These are phyloP conservation scores for Diaporthe sp. DNA, from an alignment of 2,329 filamentous ascomycete species.

Conservation along the genomic window DNA sequence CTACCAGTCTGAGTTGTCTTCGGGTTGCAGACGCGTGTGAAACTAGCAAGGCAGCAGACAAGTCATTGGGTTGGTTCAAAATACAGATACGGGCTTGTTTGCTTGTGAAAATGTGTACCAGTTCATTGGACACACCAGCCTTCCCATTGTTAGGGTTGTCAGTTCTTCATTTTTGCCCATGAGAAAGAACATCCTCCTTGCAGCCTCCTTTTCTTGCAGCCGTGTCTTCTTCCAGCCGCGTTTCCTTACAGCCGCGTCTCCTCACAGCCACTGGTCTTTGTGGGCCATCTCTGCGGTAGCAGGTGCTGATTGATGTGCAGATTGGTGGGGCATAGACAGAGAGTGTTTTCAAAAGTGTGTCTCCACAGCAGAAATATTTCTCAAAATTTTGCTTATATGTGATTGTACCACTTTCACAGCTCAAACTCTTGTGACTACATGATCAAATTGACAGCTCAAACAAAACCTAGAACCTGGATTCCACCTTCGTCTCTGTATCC, in stretches of 20 bases:
- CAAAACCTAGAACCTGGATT: conserved; percentile 55
- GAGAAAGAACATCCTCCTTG: background rate
- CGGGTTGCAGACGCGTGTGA: background rate
- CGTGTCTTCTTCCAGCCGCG: no score
- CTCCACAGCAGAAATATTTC: background rate
- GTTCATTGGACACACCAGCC: background rate
- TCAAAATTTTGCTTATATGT: background rate
- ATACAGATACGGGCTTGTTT: background rate
- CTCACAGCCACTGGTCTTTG: no score
- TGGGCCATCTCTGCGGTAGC: background rate
- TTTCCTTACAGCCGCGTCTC: no score
- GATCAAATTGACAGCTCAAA: background rate
- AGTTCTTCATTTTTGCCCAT: background rate
- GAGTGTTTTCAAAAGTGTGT: background rate
- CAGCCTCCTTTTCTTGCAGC: no score
- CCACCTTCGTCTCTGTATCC: conserved; percentile 81
- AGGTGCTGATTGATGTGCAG: no score
- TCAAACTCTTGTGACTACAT: background rate
- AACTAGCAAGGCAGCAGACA: background rate
- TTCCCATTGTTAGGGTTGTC: background rate
- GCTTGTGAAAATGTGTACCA: no score
- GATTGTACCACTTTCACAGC: background rate
- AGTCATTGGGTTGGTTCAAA: background rate
- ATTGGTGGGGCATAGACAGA: background rate
- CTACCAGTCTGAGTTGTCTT: background rate